These are phyloP conservation scores for Flammula alnicola DNA, from an alignment of 1,284 basidiomycete genomes.

Conservation along the genomic window DNA sequence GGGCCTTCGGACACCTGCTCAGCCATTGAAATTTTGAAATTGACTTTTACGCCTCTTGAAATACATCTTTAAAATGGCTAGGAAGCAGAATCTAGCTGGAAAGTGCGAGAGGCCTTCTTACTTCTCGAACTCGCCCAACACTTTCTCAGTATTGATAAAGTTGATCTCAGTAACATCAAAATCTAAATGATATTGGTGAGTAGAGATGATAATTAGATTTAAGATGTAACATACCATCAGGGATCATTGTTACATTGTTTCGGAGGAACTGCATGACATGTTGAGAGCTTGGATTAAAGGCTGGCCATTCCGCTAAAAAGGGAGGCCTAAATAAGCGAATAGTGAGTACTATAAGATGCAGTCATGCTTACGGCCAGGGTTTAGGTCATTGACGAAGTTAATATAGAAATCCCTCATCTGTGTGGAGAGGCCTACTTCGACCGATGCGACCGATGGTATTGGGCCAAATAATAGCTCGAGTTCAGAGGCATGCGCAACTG, in stretches of 20 bases:
- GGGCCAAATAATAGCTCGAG: conserved; percentile 53
- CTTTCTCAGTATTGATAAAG: conserved; percentile 45
- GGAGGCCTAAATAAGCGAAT: background rate
- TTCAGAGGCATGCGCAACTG: conserved; percentile 58
- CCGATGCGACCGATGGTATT: conserved; percentile 40
- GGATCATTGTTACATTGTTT: conserved; percentile 53
- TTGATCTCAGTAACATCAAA: conserved; percentile 45
- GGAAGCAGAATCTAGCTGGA: too few species aligned
- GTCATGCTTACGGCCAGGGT: conserved; percentile 57
- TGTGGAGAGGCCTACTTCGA: conserved; percentile 51
- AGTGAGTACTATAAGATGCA: conserved; percentile 7
- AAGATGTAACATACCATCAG: conserved; percentile 46
- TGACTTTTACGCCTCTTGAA: too few species aligned
- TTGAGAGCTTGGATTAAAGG: conserved; percentile 37
- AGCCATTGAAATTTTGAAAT: too few species aligned
- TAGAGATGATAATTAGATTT: background rate
- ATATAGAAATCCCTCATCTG: conserved; percentile 55
- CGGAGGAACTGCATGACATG: conserved; percentile 51
- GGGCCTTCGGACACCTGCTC: too few species aligned
- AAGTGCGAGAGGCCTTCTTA: too few species aligned
- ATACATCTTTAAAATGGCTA: too few species aligned
- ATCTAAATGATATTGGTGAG: conserved; percentile 33
- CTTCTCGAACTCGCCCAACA: conserved; percentile 54
- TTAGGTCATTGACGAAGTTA: conserved; percentile 55
- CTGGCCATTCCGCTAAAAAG: conserved; percentile 47